Evolutionary conservation across 805 yeast species (phyloP), one percentile per base, ranked within the genome.

Genomic region (Yamadazyma sp.): DNA sequence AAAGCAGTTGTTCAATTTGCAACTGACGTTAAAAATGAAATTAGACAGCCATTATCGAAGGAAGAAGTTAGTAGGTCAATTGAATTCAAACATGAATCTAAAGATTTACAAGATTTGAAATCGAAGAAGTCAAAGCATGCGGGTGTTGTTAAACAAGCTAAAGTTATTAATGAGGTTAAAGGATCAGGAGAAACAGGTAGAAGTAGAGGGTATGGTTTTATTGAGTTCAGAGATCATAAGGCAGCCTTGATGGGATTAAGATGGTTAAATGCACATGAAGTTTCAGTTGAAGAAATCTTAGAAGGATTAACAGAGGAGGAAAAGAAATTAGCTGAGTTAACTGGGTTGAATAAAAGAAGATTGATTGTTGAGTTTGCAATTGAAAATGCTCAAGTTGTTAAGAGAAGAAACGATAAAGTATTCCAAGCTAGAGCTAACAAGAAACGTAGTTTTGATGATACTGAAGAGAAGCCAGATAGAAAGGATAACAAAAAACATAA

Each of bases 1-100:
- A 86, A 86, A 56, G 97, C 96, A 1, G 86, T 93, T 39, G 96
- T 93, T 15, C 83, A 83, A 50, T 93, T 91, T 65, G 97, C 98
- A 10, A 84, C 77, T 14, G 96, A 91, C 55, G 96, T 86, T 5
- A 82, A 75, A 49, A 74, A 77, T 26, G 80, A 68, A 4, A 60
- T 66, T 37, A 80, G 98, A 63, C 95, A 86, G 49, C 84, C 95
- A 7, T 69, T 93, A 36, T 81, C 87, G 23, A 86, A 86, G 59
- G 98, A 93, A 59, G 98, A 93, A 65, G 62, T 84, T 14, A 71
- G 68, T 35, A 78, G 98, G 53, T 88, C 98, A 2, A 73, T 78
- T 4, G 80, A 79, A 48, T 79, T 73, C 51, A 85, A 85, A 53
- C 58, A 69, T 24, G 69, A 67, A 8, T 47, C 55, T 23, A 61